Percentiles rank a stretch among this genome's conserved stretches.
Conservation (phyloP, 169 alveolate species). For the Eimeria zaria region DNA sequence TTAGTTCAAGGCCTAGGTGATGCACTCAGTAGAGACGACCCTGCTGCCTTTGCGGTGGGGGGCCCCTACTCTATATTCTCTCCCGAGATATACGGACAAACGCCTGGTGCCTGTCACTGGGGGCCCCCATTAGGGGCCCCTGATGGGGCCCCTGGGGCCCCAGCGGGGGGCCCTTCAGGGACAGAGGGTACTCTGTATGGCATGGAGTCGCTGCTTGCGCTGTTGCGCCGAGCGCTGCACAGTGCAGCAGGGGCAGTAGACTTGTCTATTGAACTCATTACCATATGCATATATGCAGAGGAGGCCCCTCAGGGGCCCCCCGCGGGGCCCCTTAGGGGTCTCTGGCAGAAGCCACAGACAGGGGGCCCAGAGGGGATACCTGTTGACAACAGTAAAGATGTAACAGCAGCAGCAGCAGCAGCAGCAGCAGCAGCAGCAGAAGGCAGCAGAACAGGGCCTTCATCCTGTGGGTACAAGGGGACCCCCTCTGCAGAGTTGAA, state of each 20-base stretch:
- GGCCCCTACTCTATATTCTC: constrained; percentile 10
- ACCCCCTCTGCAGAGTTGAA: background rate
- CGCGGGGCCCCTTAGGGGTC: background rate
- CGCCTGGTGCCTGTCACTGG: background rate
- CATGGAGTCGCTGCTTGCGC: constrained; percentile 29
- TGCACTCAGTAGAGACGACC: background rate
- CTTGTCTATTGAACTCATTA: background rate
- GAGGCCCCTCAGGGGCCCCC: constrained; percentile 1
- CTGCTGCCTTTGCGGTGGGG: background rate
- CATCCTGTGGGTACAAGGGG: background rate
- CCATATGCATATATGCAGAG: constrained; percentile 14
- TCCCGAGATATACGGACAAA: background rate
- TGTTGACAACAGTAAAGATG: background rate
- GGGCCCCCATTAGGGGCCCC: constrained; percentile 51
- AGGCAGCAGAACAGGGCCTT: background rate
- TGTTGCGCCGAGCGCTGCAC: constrained; percentile 43
- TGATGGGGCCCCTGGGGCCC: background rate
- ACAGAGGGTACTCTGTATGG: background rate
- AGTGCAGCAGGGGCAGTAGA: constrained; percentile 65
- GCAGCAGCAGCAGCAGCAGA: constrained; percentile 4
- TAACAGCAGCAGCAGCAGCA: background rate
- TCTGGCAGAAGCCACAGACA: background rate
- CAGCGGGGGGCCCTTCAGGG: background rate
- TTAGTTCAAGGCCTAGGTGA: background rate
- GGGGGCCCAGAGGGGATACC: constrained; percentile 25